Conservation (phyloP, 257 asterid genomes). For the Salvia splendens region DNA sequence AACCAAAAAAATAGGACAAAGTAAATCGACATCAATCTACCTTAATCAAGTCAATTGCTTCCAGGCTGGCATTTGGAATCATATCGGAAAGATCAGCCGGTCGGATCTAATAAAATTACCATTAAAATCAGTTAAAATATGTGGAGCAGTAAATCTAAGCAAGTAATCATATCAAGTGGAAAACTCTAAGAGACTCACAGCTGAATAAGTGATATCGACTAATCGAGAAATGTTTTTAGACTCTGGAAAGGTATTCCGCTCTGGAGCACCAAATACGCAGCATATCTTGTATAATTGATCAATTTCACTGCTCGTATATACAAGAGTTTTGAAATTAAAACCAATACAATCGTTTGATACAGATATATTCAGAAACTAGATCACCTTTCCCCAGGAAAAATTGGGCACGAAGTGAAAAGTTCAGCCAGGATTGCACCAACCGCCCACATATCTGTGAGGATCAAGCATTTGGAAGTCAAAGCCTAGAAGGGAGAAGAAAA, state of each 20-base stretch:
- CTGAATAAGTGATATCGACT: constrained; percentile 54
- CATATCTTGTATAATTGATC: constrained; percentile 90
- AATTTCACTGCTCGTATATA: constrained; percentile 64
- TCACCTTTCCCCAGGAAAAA: constrained; percentile 96
- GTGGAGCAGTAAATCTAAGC: too few relatives aligned
- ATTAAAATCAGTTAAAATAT: not conserved
- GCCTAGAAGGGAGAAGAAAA: too few relatives aligned
- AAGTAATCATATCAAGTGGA: too few relatives aligned
- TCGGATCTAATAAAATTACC: constrained; percentile 42
- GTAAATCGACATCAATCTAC: constrained; percentile 33
- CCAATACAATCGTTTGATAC: not conserved
- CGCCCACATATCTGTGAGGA: constrained; percentile 92
- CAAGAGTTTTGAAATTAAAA: too few relatives aligned
- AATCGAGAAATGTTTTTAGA: constrained; percentile 66
- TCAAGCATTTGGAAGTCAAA: not conserved
- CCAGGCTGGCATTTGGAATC: constrained; percentile 78
- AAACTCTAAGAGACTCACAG: constrained; percentile 42
- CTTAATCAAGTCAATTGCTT: constrained; percentile 88
- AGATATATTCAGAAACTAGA: constrained; percentile 5
- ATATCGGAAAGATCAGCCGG: constrained; percentile 68
- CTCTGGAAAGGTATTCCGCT: constrained; percentile 73
- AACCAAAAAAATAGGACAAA: too few relatives aligned
- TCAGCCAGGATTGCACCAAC: constrained; percentile 94
- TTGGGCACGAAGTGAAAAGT: constrained; percentile 80
- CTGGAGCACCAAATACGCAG: constrained; percentile 82